A percentile compares a stretch with the other conserved stretches of the same genome.
Evolutionary conservation across 225 moss, liverwort and hornwort species (phyloP).

Genomic region (Polytrichum formosum): DNA sequence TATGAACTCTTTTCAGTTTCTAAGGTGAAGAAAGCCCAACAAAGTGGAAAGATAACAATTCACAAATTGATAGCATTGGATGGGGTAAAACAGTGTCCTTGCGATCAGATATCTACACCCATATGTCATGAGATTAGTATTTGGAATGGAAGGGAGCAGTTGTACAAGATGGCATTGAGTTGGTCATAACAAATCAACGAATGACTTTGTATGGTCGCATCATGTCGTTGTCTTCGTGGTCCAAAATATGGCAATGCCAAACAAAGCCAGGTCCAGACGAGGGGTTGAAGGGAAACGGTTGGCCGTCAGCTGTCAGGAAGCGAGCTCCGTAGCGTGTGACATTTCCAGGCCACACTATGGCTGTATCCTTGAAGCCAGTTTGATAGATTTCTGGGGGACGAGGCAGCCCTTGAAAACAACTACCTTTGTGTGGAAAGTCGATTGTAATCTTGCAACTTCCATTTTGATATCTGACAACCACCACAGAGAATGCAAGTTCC

Average conservation of each 20-base stretch:
- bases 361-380: constrained; percentile 8
- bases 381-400: constrained; percentile 5
- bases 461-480: neutral
- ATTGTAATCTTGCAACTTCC: neutral
- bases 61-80: too few relatives aligned
- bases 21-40: too few relatives aligned
- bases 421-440: neutral
- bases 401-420: neutral
- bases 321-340: constrained; percentile 3
- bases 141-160: too few relatives aligned
- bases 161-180: too few relatives aligned
- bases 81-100: too few relatives aligned
- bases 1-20: too few relatives aligned
- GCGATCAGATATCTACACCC: too few relatives aligned
- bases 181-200: neutral
- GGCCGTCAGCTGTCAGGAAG: constrained; percentile 3
- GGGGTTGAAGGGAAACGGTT: constrained; percentile 11
- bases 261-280: constrained; percentile 14
- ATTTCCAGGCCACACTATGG: constrained; percentile 1
- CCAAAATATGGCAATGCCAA: constrained; percentile 25
- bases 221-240: constrained; percentile 28
- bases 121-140: too few relatives aligned
- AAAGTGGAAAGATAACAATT: too few relatives aligned
- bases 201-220: constrained; percentile 16
- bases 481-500: too few relatives aligned